Conservation (phyloP, 345 rosid genomes). For the Bruguiera parviflora region DNA sequence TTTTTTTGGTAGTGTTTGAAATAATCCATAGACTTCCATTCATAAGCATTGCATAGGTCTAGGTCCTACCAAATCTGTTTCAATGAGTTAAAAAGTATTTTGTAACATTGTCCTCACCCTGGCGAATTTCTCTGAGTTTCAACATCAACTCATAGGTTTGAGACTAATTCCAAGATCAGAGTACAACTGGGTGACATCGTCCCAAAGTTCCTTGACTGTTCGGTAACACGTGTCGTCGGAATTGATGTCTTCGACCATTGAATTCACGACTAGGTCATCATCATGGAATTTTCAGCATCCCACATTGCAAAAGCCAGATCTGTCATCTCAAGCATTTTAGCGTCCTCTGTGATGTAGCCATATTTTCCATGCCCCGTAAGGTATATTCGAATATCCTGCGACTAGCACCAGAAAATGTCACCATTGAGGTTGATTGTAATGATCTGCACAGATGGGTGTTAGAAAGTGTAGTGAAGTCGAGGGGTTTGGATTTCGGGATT, state of each 20-base stretch:
- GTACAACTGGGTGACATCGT: constrained; percentile 8
- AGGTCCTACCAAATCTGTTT: constrained; percentile 12
- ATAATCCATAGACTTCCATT: not conserved
- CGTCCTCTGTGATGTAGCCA: not conserved
- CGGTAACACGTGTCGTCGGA: constrained; percentile 7
- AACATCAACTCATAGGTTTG: not conserved
- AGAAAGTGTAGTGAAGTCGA: no score
- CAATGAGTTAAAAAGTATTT: constrained; percentile 4
- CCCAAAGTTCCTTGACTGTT: constrained; percentile 9
- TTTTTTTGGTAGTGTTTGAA: not conserved
- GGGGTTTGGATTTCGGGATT: no score
- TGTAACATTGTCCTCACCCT: constrained; percentile 4
- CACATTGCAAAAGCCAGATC: not conserved
- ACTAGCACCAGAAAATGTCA: not conserved
- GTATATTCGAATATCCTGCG: not conserved
- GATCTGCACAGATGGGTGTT: not conserved
- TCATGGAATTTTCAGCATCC: constrained; percentile 15
- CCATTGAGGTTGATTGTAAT: not conserved
- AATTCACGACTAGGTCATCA: constrained; percentile 17
- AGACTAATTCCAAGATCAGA: constrained; percentile 8
- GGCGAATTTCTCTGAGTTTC: not conserved
- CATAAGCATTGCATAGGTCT: constrained; percentile 4
- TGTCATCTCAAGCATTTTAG: not conserved
- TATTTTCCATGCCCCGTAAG: not conserved
- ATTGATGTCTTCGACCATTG: constrained; percentile 6